Evolutionary conservation across 2,329 filamentous ascomycete species (phyloP).

Genomic region (Tympanopsis confertula): DNA sequence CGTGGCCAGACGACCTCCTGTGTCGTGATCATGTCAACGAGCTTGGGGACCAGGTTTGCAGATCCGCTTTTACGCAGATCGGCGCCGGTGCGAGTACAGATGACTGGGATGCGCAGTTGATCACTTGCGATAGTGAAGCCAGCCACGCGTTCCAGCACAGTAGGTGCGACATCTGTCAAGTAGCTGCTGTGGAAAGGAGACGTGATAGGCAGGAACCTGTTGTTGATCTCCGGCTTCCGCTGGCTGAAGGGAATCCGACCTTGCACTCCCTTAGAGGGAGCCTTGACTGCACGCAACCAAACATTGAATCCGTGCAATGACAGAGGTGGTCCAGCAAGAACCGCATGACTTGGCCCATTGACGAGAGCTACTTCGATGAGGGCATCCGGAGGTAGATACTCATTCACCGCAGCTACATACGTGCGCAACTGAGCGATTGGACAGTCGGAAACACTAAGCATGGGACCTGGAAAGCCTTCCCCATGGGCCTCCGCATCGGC

Average conservation of each 20-base stretch:
- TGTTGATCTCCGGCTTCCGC: conserved; percentile 13
- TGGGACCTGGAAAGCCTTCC: conserved; percentile 14
- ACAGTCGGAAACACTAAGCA: conserved; percentile 15
- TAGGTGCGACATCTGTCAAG: conserved; percentile 12
- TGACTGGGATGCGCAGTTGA: conserved; percentile 29
- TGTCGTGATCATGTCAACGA: conserved; percentile 13
- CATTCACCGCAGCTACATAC: conserved; percentile 12
- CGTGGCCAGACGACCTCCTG: conserved; percentile 13
- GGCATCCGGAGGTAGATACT: conserved; percentile 9
- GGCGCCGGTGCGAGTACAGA: conserved; percentile 14
- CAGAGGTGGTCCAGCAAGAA: conserved; percentile 15
- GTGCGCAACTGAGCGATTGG: conserved; percentile 7
- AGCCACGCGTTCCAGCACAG: conserved; percentile 8
- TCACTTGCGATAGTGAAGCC: conserved; percentile 15
- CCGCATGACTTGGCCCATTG: conserved; percentile 15
- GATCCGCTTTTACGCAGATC: conserved; percentile 11
- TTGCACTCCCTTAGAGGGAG: conserved; percentile 9
- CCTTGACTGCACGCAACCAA: conserved; percentile 12
- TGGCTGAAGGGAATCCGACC: conserved; percentile 16
- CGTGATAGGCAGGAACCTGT: conserved; percentile 23
- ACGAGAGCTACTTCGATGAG: conserved; percentile 12
- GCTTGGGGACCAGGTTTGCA: conserved; percentile 9
- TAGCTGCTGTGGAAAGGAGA: conserved; percentile 25
- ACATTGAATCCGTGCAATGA: conserved; percentile 13
- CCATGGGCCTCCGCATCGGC: conserved; percentile 6